Percentiles rank a stretch among this genome's conserved stretches.
Conservation (phyloP, 2,329 filamentous ascomycete species). For the Aspergillus sp. region DNA sequence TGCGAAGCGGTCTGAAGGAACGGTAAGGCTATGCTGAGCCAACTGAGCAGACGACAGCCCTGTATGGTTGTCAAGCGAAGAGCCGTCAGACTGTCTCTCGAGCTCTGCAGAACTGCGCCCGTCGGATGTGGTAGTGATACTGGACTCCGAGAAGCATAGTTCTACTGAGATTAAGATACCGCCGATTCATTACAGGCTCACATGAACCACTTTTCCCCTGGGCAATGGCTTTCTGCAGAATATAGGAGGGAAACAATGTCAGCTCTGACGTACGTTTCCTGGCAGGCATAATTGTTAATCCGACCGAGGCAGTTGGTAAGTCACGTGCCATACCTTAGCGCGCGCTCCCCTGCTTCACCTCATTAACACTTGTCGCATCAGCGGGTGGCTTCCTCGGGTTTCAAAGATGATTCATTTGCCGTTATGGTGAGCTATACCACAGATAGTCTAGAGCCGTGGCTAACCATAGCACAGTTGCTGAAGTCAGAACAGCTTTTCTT, state of each 20-base stretch:
- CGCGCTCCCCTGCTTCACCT: background rate
- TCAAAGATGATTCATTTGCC: conserved; percentile 10
- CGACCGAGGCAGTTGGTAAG: background rate
- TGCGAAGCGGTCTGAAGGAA: background rate
- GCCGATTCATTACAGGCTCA: background rate
- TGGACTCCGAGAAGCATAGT: background rate
- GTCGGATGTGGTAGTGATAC: background rate
- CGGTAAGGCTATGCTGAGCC: background rate
- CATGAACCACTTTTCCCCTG: background rate
- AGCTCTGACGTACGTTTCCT: background rate
- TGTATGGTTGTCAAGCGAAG: background rate
- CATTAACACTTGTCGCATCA: background rate
- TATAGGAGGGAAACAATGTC: background rate
- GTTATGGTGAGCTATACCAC: conserved; percentile 4
- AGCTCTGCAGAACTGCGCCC: background rate
- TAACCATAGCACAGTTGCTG: conserved; percentile 1
- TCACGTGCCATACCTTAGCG: background rate
- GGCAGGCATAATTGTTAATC: background rate
- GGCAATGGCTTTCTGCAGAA: background rate
- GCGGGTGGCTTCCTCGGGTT: conserved; percentile 4
- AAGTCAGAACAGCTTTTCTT: background rate
- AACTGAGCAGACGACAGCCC: background rate
- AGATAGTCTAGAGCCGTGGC: background rate
- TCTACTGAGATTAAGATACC: background rate
- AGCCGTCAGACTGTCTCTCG: background rate